A percentile compares a stretch with the other conserved stretches of the same genome.
Evolutionary conservation across 371 early-diverging fungal genomes (phyloP).

Genomic region (Basidiobolus meristosporus): DNA sequence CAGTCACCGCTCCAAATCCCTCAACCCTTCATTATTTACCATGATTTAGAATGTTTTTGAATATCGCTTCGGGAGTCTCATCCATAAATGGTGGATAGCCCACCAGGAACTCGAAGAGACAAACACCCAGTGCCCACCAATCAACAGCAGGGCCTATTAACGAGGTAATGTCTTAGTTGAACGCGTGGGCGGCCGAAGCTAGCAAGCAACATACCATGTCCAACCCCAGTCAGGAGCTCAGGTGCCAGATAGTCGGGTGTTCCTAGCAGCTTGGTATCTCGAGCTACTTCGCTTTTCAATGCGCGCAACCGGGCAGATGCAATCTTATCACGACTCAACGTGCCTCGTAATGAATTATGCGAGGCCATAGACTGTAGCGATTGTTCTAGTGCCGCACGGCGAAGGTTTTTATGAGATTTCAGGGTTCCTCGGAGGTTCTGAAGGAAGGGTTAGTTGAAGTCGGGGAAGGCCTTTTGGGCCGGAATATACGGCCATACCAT

Average conservation of each 20-base stretch:
- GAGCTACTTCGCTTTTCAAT: not conserved
- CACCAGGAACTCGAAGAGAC: conserved; percentile 70
- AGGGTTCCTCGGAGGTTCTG: conserved; percentile 37
- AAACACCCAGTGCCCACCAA: conserved; percentile 88
- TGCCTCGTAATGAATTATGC: not conserved
- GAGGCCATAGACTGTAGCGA: not conserved
- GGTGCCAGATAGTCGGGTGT: conserved; percentile 97
- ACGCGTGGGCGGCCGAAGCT: no score
- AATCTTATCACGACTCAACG: not conserved
- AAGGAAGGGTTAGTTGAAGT: conserved; percentile 26
- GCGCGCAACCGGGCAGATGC: not conserved
- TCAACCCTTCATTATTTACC: no score
- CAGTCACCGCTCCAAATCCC: no score
- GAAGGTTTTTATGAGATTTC: not conserved
- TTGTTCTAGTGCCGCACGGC: not conserved
- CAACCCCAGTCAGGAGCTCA: conserved; percentile 75
- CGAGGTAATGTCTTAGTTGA: conserved; percentile 1
- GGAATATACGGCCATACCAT: not conserved
- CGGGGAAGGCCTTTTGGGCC: not conserved
- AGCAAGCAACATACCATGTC: no score
- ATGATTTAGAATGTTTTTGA: conserved; percentile 65
- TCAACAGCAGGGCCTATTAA: conserved; percentile 71
- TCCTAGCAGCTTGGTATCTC: conserved; percentile 23
- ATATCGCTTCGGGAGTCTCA: conserved; percentile 58
- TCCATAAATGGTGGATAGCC: conserved; percentile 81